Base-by-base conservation (phyloP, 331 rosid genomes). In the Malus hybrid region DNA sequence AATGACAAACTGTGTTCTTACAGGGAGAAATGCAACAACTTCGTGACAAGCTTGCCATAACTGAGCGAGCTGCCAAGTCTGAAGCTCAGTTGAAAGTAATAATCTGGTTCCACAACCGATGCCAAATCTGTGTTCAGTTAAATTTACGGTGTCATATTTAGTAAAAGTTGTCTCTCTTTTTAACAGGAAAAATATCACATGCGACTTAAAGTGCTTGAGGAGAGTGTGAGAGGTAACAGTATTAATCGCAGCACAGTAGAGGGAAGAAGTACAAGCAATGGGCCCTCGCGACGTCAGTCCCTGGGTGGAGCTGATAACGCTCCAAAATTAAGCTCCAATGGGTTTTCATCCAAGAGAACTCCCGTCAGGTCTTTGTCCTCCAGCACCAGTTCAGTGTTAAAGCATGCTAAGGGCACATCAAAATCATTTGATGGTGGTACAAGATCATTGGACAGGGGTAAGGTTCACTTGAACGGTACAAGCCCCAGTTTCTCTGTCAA, bases 1-100 rank as follows among this genome's bases (percentile, higher is more conserved):
- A 70, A 76, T 22, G 80, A 54, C 54, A 61, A 73, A 76, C 83
- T 75, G 6, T 74, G 57, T 85, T 75, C 70, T 79, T 80, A 16
- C 73, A 95, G 99, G 99, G 99, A 67, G 99, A 95, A 82, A 95
- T 95, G 99, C 99, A 95, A 67, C 98, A 95, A 81, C 98, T 95
- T 32, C 91, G 98, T 70, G 99, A 95, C 78, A 95, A 92, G 90
- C 97, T 95, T 74, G 88, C 90, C 59, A 88, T 86, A 79, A 52
- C 88, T 62, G 99, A 95, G 83, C 92, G 99, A 74, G 36, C 97
- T 79, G 93, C 99, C 70, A 95, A 88, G 85, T 87, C 88, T 71
- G 99, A 95, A 89, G 98, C 97, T 32, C 99, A 89, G 80, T 88
- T 95, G 86, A 95, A 95, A 85, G 99, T 95, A 92, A 90, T 84